A percentile compares a stretch with the other conserved stretches of the same genome.
Conservation (phyloP, 108 stramenopile genomes). For the Ochromonas danica region DNA sequence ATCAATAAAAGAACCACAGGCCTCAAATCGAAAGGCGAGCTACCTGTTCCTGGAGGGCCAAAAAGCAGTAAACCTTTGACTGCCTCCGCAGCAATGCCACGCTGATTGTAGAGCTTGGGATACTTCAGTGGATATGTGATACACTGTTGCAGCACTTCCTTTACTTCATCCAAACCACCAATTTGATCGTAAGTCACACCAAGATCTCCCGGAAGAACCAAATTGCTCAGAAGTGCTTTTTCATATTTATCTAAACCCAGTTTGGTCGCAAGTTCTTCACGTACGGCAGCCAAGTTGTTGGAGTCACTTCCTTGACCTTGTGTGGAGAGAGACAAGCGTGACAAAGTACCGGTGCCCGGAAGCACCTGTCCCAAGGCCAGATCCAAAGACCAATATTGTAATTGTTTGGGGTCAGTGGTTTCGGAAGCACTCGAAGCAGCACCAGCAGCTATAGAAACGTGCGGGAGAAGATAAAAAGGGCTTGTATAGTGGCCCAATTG, state of each 20-base stretch:
- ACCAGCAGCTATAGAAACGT: no score
- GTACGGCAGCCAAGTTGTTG: no score
- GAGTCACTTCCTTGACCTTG: no score
- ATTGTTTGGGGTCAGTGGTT: no score
- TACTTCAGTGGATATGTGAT: constrained; percentile 93
- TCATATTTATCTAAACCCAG: constrained; percentile 73
- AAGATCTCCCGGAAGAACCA: constrained; percentile 80
- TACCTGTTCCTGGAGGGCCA: constrained; percentile 84
- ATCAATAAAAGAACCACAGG: constrained; percentile 60
- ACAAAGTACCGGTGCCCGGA: no score
- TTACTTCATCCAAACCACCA: constrained; percentile 83
- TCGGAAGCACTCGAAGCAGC: no score
- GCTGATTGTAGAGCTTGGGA: constrained; percentile 86
- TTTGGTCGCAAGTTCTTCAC: background rate
- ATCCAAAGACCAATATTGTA: no score
- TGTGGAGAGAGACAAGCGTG: no score
- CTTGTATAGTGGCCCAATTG: no score
- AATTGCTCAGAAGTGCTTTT: constrained; percentile 64
- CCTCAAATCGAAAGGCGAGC: no score
- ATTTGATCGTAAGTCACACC: constrained; percentile 94
- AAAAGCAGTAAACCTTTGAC: constrained; percentile 94
- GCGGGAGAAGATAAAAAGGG: no score
- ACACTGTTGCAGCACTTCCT: constrained; percentile 86
- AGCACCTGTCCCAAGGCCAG: no score
- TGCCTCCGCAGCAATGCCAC: constrained; percentile 84